phyloP scores from a whole-genome alignment of 2,329 filamentous ascomycete genomes.

The Amylocarpus encephaloides region DNA sequence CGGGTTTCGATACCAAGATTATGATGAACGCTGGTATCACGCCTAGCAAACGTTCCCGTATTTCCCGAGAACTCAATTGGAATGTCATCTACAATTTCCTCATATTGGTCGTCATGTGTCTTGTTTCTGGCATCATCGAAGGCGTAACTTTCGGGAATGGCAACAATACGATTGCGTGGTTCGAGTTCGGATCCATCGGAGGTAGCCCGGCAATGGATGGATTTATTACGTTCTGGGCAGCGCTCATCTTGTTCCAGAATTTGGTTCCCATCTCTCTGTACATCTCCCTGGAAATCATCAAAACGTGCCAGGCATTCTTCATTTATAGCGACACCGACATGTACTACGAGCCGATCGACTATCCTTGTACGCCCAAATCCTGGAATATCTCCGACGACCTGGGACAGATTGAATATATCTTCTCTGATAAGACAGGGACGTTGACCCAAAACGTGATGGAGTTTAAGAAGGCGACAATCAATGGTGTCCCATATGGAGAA shows the following conservation, averaged over 20 bases:
- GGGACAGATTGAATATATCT: constrained; percentile 98
- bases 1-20: constrained; percentile 94
- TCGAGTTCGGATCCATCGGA: constrained; percentile 81
- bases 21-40: constrained; percentile 98
- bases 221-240: constrained; percentile 95
- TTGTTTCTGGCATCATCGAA: constrained; percentile 77
- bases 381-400: constrained; percentile 99
- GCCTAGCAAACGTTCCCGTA: constrained; percentile 84
- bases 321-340: constrained; percentile 95
- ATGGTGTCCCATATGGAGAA: constrained; percentile 93
- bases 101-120: constrained; percentile 82
- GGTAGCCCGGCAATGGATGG: constrained; percentile 70
- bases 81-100: constrained; percentile 96
- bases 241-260: constrained; percentile 93
- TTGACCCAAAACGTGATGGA: constrained; percentile 95
- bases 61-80: constrained; percentile 91
- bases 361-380: constrained; percentile 92
- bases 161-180: constrained; percentile 69
- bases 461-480: constrained; percentile 97
- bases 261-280: constrained; percentile 97
- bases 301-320: constrained; percentile 88
- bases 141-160: constrained; percentile 73
- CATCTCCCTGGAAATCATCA: constrained; percentile 93
- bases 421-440: constrained; percentile 90
- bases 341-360: constrained; percentile 94